Base-by-base conservation (phyloP, 2,329 filamentous ascomycete genomes). In the Aspergillus udagawae region DNA sequence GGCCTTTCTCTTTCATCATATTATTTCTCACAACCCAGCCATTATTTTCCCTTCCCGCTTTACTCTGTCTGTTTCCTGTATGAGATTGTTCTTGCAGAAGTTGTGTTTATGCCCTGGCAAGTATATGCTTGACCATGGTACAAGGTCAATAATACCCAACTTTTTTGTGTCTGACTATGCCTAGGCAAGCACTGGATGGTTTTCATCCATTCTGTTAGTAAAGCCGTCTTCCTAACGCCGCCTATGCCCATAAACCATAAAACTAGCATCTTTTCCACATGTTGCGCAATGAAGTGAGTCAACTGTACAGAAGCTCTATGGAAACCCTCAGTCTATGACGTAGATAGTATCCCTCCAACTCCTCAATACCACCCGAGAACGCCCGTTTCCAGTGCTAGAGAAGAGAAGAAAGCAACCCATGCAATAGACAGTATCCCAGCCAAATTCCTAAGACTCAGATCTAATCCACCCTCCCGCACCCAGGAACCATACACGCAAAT, bases 401-500 rank as follows among this genome's bases (percentile, higher is more conserved):
- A 28, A 51, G 52, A 53, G 49, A 50, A 55, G 38, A 52, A 48
- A 50, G 25, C 52, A 56, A 23, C 27, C 9, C 49, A 57, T 53
- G 52, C 41, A 56, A 12, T 29, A 54, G 41, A 29, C 21, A 28
- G 25, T 7, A 29, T 14, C 45, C 32, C 21, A 29, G 23, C 28
- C 23, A 3, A 32, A 44, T 17, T 6, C 1, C 32, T 14, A 17
- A 17, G 21, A 5, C 25, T 14, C 41, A 5, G 6, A 27, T 47
- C 44, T 21, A 65, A 49, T 56, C 60, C 5, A 52, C 59, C 17
- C 21, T 49, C 21, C 55, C 59, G 50, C 64, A 65, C 5, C 59
- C 58, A 9, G 35, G n/a, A 20, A 65, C 62, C 62, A 66, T 63
- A 47, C 64, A 65, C 53, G 55, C 56, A 42, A 63, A 65, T 1